A percentile compares a stretch with the other conserved stretches of the same genome.
phyloP scores from a whole-genome alignment of 306 rosid genomes.

The Malus asiatica region DNA sequence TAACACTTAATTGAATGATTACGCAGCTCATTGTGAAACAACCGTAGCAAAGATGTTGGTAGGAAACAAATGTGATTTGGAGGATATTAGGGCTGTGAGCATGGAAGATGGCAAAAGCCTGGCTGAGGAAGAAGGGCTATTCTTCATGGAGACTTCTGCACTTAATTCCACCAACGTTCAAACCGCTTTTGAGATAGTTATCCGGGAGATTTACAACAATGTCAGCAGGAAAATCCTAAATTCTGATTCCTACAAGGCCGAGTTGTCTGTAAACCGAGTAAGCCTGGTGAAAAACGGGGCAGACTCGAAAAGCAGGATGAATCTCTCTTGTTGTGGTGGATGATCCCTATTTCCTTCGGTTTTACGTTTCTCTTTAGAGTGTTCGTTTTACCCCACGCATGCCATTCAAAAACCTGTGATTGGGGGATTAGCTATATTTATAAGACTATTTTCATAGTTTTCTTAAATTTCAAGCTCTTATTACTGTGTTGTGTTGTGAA shows the following conservation, averaged over 20 bases:
- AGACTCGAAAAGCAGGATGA: slow-evolving; percentile 32
- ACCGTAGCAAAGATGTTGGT: slow-evolving; percentile 74
- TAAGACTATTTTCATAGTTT: background rate
- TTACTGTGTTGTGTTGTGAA: background rate
- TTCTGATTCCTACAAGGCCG: slow-evolving; percentile 77
- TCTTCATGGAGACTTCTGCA: slow-evolving; percentile 97
- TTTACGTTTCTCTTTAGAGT: background rate
- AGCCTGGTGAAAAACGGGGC: slow-evolving; percentile 48
- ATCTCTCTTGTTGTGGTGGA: slow-evolving; percentile 64
- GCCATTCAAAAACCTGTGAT: background rate
- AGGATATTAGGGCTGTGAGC: slow-evolving; percentile 74
- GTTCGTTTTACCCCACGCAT: background rate
- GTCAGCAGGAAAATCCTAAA: slow-evolving; percentile 73
- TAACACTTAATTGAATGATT: background rate
- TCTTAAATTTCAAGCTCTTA: background rate
- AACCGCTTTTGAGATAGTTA: slow-evolving; percentile 72
- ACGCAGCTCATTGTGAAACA: slow-evolving; percentile 83
- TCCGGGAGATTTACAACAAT: slow-evolving; percentile 69
- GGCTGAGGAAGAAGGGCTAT: slow-evolving; percentile 79
- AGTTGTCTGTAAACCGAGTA: slow-evolving; percentile 73
- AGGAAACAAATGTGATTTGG: slow-evolving; percentile 90
- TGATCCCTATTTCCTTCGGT: slow-evolving; percentile 21
- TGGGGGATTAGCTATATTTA: background rate
- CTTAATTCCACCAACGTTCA: slow-evolving; percentile 78
- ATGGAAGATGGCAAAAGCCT: slow-evolving; percentile 67